Evolutionary conservation across 2,329 filamentous ascomycete species (phyloP), one percentile per base, ranked within the genome.

Genomic region (Pseudogymnoascus sp.): DNA sequence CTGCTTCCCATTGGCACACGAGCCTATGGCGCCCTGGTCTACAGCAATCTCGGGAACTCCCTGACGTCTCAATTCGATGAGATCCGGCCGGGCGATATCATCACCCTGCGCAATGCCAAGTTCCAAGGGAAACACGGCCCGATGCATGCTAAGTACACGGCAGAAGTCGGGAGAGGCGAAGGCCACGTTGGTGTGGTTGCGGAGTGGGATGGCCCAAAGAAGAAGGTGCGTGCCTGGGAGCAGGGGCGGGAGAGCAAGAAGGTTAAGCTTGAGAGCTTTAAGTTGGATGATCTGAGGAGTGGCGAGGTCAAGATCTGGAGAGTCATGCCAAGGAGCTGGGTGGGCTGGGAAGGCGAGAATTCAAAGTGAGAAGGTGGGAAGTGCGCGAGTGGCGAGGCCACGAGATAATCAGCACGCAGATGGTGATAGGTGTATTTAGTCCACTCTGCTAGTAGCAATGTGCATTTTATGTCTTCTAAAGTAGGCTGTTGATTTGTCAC

Each of bases 171-270:
- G 67, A 95, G 91, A 73, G 85, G 85, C 3, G 91, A 84, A 9
- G 83, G 93, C 67, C 95, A 99, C 71, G 93, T 97, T 0, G 95
- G 85, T 1, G 79, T 99, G 2, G 93, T 99, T 3, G 85, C 91
- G 9, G 95, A 99, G 75, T 99, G 95, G 95, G 95, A 99, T 75
- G 95, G 95, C 2, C 96, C 91, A 42, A 96, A 97, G 84, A 96
- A 96, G 83, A 97, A 97, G 82, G 88, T 99, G 26, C 81, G 93
- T 29, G 93, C 88, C 1, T 97, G 91, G 90, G 95, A 97, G 75
- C 95, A 99, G 74, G 93, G 93, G 0, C 81, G 93, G 13, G 93
- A 97, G 79, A 93, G 87, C 74, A 93, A 89, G 76, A 97, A 97
- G 80, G 88, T 96, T 62, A 95, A 96, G 79, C 79, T 91, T 65